Percentiles rank a stretch among this genome's conserved stretches.
These are phyloP conservation scores for Monosporascus sp. DNA, from an alignment of 2,329 filamentous ascomycete species.

Conservation along the genomic window DNA sequence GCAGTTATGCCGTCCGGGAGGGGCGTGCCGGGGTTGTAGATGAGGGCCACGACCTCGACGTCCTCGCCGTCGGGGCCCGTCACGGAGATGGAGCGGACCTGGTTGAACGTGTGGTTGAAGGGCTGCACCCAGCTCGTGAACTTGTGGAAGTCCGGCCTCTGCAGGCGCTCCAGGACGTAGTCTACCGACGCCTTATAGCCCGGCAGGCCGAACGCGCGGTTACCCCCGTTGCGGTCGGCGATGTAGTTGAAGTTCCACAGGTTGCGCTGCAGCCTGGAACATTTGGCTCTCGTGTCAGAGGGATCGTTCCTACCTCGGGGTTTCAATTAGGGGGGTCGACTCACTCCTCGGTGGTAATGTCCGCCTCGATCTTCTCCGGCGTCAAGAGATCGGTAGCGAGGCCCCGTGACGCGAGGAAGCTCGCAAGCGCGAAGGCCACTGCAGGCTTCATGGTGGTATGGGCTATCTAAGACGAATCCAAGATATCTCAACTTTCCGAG, in stretches of 20 bases:
- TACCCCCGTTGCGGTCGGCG: conserved; percentile 49
- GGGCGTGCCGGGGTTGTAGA: conserved; percentile 41
- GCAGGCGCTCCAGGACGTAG: conserved; percentile 44
- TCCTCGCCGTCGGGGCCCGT: conserved; percentile 39
- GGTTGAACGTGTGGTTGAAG: conserved; percentile 41
- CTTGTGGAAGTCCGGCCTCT: conserved; percentile 32
- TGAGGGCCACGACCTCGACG: conserved; percentile 37
- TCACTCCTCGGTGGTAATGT: conserved; percentile 33
- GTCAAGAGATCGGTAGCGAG: conserved; percentile 29
- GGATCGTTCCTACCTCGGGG: background rate
- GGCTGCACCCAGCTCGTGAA: conserved; percentile 40
- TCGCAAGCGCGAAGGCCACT: conserved; percentile 1
- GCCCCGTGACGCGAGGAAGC: conserved; percentile 10
- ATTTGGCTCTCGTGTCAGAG: background rate
- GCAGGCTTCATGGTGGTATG: conserved; percentile 2
- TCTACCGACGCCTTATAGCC: conserved; percentile 55
- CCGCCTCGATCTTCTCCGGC: conserved; percentile 33
- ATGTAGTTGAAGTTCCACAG: conserved; percentile 51
- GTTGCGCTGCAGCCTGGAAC: conserved; percentile 43
- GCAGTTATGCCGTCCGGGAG: conserved; percentile 28
- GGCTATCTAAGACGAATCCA: too few relatives aligned
- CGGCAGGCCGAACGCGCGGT: conserved; percentile 53
- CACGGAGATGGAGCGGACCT: conserved; percentile 36
- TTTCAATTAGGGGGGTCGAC: conserved; percentile 4
- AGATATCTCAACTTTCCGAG: too few relatives aligned